These are phyloP conservation scores for Turritis glabra DNA, from an alignment of 345 rosid genomes.

Conservation along the genomic window DNA sequence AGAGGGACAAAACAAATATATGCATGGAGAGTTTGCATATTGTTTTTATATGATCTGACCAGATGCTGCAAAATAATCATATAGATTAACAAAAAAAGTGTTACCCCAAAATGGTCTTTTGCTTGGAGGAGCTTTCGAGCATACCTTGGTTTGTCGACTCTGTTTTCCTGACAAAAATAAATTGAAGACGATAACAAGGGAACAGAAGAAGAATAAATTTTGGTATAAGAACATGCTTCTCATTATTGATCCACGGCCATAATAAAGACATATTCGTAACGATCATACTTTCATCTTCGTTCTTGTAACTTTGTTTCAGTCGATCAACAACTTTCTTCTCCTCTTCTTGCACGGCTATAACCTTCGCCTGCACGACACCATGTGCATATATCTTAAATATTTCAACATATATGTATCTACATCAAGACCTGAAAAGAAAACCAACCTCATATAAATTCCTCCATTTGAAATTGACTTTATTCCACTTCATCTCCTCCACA, in stretches of 20 bases:
- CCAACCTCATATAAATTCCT: slow-evolving; percentile 64
- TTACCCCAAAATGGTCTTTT: slow-evolving; percentile 75
- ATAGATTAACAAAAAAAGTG: not conserved
- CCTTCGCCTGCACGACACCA: slow-evolving; percentile 57
- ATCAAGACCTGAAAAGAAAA: slow-evolving; percentile 1
- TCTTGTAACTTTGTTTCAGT: slow-evolving; percentile 61
- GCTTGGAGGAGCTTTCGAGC: slow-evolving; percentile 77
- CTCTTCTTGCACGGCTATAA: slow-evolving; percentile 46
- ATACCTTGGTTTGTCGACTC: slow-evolving; percentile 74
- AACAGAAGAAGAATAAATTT: slow-evolving; percentile 14
- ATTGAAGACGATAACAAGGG: slow-evolving; percentile 18
- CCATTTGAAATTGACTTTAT: slow-evolving; percentile 64
- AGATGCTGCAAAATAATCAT: not conserved
- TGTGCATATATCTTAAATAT: not conserved
- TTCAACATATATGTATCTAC: not conserved
- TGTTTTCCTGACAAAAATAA: slow-evolving; percentile 54
- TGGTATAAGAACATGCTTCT: slow-evolving; percentile 1
- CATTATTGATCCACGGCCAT: not conserved
- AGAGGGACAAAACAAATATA: not conserved
- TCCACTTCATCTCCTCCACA: slow-evolving; percentile 60
- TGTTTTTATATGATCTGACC: slow-evolving; percentile 1
- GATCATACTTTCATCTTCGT: slow-evolving; percentile 70
- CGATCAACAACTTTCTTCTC: slow-evolving; percentile 52
- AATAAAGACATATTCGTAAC: slow-evolving; percentile 20
- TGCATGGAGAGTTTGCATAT: not conserved